phyloP scores from a whole-genome alignment of 1,284 basidiomycete genomes.

The Microbotryum scabiosae region DNA sequence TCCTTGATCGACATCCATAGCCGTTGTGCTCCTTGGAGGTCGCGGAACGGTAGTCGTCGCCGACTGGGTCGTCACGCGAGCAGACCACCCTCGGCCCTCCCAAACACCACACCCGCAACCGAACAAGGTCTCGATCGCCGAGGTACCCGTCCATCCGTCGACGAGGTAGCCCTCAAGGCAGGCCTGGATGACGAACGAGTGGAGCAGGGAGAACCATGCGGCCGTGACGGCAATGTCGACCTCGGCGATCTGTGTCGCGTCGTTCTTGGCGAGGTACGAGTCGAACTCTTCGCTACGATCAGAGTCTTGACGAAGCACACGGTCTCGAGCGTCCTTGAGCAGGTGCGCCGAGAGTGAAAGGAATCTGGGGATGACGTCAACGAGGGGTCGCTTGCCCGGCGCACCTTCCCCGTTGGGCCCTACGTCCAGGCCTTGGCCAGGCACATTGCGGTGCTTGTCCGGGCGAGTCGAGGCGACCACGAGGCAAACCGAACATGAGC shows the following conservation, averaged over 20 bases:
- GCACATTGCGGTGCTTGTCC: slow-evolving; percentile 11
- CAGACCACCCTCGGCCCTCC: slow-evolving; percentile 29
- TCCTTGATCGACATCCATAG: slow-evolving; percentile 3
- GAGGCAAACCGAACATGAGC: slow-evolving; percentile 23
- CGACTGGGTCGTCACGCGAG: neutral
- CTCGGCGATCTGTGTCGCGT: slow-evolving; percentile 15
- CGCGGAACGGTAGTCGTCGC: neutral
- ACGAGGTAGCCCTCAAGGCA: slow-evolving; percentile 71
- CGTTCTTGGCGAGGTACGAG: slow-evolving; percentile 7
- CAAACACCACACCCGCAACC: slow-evolving; percentile 56
- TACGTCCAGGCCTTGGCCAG: slow-evolving; percentile 18
- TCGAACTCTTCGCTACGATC: neutral
- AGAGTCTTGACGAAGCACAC: slow-evolving; percentile 45
- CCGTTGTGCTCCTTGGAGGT: neutral
- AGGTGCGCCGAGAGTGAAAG: slow-evolving; percentile 58
- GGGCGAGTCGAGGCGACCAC: slow-evolving; percentile 1
- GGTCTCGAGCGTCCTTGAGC: slow-evolving; percentile 60
- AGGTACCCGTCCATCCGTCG: slow-evolving; percentile 62
- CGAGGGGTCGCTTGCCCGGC: slow-evolving; percentile 40
- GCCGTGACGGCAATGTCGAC: slow-evolving; percentile 42
- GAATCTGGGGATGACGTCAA: slow-evolving; percentile 61
- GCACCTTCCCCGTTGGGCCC: neutral
- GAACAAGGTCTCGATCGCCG: slow-evolving; percentile 61
- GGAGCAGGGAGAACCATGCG: slow-evolving; percentile 70
- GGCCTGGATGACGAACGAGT: slow-evolving; percentile 63